Percentiles rank a stretch among this genome's conserved stretches.
phyloP scores from a whole-genome alignment of 371 early-diverging fungal species.

The Umbelopsis sp. region DNA sequence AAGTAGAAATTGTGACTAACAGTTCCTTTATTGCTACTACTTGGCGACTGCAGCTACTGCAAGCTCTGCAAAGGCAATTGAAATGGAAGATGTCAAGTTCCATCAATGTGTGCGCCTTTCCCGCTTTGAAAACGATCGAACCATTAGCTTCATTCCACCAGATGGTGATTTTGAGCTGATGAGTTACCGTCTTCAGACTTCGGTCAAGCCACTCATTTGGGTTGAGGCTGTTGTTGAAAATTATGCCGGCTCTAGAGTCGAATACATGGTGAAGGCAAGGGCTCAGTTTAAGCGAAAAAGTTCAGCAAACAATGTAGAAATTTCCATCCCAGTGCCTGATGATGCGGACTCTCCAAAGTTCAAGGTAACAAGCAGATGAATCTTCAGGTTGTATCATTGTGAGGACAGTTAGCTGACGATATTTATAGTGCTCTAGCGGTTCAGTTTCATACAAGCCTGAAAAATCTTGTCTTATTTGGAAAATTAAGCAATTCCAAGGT shows the following conservation, averaged over 20 bases:
- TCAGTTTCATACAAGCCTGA: constrained; percentile 95
- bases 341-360: constrained; percentile 98
- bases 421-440: constrained; percentile 75
- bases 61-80: constrained; percentile 92
- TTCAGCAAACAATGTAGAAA: constrained; percentile 97
- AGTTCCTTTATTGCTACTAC: too few relatives aligned
- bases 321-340: constrained; percentile 95
- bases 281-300: constrained; percentile 97
- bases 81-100: constrained; percentile 99
- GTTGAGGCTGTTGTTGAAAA: constrained; percentile 94
- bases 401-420: background rate
- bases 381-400: background rate
- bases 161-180: constrained; percentile 99
- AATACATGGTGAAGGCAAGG: constrained; percentile 96
- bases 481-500: constrained; percentile 97
- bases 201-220: constrained; percentile 95
- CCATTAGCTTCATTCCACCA: constrained; percentile 92
- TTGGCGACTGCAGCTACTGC: constrained; percentile 37
- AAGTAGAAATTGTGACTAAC: too few relatives aligned
- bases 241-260: constrained; percentile 91
- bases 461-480: constrained; percentile 93
- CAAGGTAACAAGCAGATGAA: constrained; percentile 64
- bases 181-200: constrained; percentile 95
- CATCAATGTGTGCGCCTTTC: constrained; percentile 98
- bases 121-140: constrained; percentile 95